Percentiles rank a stretch among this genome's conserved stretches.
Evolutionary conservation across 768 basidiomycete species (phyloP).

Genomic region (Suillus lakei): DNA sequence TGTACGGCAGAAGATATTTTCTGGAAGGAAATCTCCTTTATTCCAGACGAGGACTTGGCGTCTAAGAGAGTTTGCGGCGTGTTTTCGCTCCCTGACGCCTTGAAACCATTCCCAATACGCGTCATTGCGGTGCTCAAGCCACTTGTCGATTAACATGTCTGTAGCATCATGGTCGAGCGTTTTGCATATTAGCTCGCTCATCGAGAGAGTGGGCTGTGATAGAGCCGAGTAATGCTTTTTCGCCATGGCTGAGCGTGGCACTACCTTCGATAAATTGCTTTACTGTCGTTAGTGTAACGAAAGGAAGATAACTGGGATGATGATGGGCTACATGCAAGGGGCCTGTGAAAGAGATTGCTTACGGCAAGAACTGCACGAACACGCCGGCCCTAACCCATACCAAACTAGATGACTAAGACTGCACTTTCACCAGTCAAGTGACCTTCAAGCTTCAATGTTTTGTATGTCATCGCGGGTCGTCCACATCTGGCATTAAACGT

Average conservation of each 20-base stretch:
- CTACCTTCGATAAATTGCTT: conserved; percentile 15
- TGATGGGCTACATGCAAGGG: neutral
- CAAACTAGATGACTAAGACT: conserved; percentile 1
- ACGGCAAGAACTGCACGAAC: conserved; percentile 3
- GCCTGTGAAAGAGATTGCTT: conserved; percentile 1
- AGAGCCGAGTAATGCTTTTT: conserved; percentile 61
- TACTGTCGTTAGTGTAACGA: neutral
- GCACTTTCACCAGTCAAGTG: no score
- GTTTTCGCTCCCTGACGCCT: conserved; percentile 68
- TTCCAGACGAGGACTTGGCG: conserved; percentile 55
- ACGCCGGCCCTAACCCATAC: conserved; percentile 31
- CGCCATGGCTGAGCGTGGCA: conserved; percentile 21
- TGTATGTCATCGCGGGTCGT: no score
- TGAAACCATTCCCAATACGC: conserved; percentile 80
- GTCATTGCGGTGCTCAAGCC: conserved; percentile 80
- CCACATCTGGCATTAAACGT: conserved; percentile 11
- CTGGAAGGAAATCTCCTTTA: conserved; percentile 78
- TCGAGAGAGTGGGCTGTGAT: conserved; percentile 66
- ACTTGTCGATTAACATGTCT: conserved; percentile 81
- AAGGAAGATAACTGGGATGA: neutral
- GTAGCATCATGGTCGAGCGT: conserved; percentile 78
- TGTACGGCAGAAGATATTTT: conserved; percentile 80
- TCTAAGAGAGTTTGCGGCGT: conserved; percentile 54
- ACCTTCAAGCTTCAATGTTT: no score
- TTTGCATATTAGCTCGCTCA: conserved; percentile 81